Conservation (phyloP, 441 rosid species). For the Erodium trifolium region DNA sequence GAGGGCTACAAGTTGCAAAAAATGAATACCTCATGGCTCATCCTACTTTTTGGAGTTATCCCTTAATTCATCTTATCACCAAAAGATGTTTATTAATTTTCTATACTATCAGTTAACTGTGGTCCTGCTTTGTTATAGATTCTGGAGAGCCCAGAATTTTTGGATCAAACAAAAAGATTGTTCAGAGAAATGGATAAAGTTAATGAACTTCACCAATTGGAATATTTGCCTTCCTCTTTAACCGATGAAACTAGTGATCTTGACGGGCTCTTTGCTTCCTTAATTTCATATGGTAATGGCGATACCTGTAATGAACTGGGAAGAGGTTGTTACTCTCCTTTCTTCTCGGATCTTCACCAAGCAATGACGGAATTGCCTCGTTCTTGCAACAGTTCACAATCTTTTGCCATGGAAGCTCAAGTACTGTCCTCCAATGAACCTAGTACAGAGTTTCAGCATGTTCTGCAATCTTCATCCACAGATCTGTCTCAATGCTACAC, state of each 20-base stretch:
- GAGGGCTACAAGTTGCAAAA: too few species aligned
- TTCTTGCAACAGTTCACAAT: constrained; percentile 12
- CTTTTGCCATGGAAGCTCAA: too few species aligned
- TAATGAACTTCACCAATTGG: background rate
- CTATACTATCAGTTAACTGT: too few species aligned
- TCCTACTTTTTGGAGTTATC: too few species aligned
- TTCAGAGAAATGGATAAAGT: constrained; percentile 27
- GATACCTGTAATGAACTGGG: constrained; percentile 34
- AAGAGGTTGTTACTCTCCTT: constrained; percentile 25
- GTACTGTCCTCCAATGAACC: too few species aligned
- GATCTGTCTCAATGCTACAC: too few species aligned
- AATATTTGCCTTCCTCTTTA: too few species aligned
- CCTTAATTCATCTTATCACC: background rate
- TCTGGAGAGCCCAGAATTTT: constrained; percentile 47
- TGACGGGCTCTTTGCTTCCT: constrained; percentile 47
- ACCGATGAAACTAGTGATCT: constrained; percentile 27
- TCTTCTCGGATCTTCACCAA: background rate
- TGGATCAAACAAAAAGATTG: constrained; percentile 44
- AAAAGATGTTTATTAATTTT: too few species aligned
- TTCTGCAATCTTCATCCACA: too few species aligned
- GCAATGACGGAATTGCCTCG: constrained; percentile 21
- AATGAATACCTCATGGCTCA: too few species aligned
- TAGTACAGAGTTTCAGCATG: too few species aligned
- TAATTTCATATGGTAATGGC: constrained; percentile 25
- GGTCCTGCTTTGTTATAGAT: constrained; percentile 33